phyloP scores from a whole-genome alignment of 176 grass and related monocot genomes.

The Zea mays region DNA sequence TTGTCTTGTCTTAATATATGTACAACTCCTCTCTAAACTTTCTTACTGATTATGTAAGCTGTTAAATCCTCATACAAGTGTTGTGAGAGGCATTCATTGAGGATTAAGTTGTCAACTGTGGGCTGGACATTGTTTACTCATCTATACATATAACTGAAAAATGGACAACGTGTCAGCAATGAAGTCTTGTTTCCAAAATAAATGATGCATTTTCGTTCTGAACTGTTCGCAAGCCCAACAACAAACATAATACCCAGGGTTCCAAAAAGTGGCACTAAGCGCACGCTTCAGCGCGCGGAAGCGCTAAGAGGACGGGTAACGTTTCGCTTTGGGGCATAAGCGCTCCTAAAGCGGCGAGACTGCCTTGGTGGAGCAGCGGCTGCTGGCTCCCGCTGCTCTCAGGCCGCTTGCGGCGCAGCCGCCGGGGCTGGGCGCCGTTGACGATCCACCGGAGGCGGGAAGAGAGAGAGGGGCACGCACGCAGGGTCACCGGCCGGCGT shows the following conservation, averaged over 20 bases:
- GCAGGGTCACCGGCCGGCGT: too few species aligned
- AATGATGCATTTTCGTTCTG: not conserved
- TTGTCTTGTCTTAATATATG: not conserved
- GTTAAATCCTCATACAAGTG: not conserved
- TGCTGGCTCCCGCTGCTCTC: too few species aligned
- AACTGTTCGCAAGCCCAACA: not conserved
- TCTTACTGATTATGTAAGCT: not conserved
- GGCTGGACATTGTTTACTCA: not conserved
- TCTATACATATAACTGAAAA: not conserved
- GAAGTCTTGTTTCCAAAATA: not conserved
- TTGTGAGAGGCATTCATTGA: not conserved
- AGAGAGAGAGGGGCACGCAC: too few species aligned
- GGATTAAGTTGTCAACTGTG: not conserved
- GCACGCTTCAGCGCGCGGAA: too few species aligned
- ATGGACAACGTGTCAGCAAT: not conserved
- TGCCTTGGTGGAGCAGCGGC: too few species aligned
- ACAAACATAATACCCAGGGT: not conserved
- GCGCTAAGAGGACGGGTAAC: too few species aligned
- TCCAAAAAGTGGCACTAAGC: too few species aligned
- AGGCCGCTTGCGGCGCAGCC: too few species aligned
- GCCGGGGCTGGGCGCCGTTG: too few species aligned
- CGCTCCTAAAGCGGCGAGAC: too few species aligned
- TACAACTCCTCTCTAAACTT: not conserved
- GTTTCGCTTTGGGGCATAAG: too few species aligned
- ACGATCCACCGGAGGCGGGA: too few species aligned